Base-by-base conservation (phyloP, 139 green algal genomes). In the Chlamydomonas sp. region DNA sequence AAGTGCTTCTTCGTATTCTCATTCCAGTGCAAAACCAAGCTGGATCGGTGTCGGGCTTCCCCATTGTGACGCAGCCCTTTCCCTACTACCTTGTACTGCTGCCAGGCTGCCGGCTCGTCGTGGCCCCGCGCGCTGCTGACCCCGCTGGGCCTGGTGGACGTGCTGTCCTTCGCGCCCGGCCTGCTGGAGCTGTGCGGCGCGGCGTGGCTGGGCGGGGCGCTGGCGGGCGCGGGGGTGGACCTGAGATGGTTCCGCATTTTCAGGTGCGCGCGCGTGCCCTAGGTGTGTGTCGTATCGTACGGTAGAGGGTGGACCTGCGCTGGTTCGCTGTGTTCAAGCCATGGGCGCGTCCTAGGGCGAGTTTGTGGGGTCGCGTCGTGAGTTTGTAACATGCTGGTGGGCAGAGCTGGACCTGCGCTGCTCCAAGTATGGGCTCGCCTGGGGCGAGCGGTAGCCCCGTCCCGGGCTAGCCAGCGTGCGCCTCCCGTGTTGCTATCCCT, bases 221-320 rank as follows among this genome's bases (percentile, higher is more conserved):
- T 79, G 68, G 68, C 67, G 78, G 85, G 92, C 1, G 88, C 79
- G 4, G 78, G 90, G 7, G 63, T 96, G 20, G 94, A 97, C 90
- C 89, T 97, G 63, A 79, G 95, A 6, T 97, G 94, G 94, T 93
- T 95, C 83, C 94, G 96, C 67, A 93, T 97, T 20, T 93, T 97
- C 85, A 91, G 95, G 92, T 93, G 49, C 1, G 80, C 5, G 0
- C 60, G 62, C 15, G n/a, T 9, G 1, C 16, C 31, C 31, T 49
- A 6, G 12, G n/a, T 63, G 20, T 5, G 68, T 5, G 68, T 3
- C 17, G 17, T 0, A 18, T 78, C 58, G 1, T 60, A 58, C 14
- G n/a, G 68, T 6, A 78, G 5, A 10, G 74, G 80, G 72, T 57
- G 14, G 20, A 10, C 17, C 6, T 64, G 14, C 8, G 17, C 69